Conservation (phyloP, 208 protist species). For the Spongospora subterranea region DNA sequence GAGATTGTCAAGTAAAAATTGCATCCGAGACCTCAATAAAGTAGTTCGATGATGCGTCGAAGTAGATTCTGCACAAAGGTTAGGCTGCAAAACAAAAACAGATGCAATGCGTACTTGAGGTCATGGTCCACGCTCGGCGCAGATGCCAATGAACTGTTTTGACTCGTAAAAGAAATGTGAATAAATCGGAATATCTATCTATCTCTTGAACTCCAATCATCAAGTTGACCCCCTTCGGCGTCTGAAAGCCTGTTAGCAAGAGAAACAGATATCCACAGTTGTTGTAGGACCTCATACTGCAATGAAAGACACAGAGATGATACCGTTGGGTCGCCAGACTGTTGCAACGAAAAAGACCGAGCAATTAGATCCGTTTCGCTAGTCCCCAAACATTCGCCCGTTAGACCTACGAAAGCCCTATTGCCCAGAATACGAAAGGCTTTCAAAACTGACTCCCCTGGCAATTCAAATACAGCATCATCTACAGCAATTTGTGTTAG, state of each 20-base stretch:
- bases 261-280: neutral
- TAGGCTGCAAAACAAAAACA: constrained; percentile 15
- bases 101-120: neutral
- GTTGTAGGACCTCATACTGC: neutral
- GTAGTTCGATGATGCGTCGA: neutral
- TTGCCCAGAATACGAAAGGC: too few relatives aligned
- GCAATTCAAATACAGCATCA: too few relatives aligned
- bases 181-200: constrained; percentile 23
- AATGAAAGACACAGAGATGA: neutral
- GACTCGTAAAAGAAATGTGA: constrained; percentile 40
- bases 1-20: constrained; percentile 49
- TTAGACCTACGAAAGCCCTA: too few relatives aligned
- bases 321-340: neutral
- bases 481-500: too few relatives aligned
- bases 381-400: too few relatives aligned
- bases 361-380: too few relatives aligned
- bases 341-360: neutral
- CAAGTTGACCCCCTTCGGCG: neutral
- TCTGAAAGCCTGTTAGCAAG: constrained; percentile 37
- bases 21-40: neutral
- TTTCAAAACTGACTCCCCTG: too few relatives aligned
- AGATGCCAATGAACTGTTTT: constrained; percentile 35
- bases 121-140: neutral
- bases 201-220: constrained; percentile 12
- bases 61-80: neutral